These are phyloP conservation scores for Zizania latifolia DNA, from an alignment of 176 grass and related monocot genomes.

Conservation along the genomic window DNA sequence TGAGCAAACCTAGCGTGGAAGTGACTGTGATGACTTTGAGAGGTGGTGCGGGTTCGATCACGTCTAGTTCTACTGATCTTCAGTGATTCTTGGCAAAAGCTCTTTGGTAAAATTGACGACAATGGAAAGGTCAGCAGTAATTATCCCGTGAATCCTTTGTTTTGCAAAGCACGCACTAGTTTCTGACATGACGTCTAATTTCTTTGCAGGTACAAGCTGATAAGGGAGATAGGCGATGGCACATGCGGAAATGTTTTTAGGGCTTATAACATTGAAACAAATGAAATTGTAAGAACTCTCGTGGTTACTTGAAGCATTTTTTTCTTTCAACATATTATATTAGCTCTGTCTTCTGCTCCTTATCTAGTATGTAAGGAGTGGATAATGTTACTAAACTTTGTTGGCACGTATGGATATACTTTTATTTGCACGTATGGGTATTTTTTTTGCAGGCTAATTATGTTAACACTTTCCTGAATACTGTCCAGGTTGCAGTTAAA, in stretches of 20 bases:
- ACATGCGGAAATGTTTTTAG: constrained; percentile 89
- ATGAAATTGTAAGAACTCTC: constrained; percentile 49
- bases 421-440: background rate
- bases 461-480: background rate
- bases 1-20: constrained; percentile 1
- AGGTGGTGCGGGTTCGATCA: constrained; percentile 3
- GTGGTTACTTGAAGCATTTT: background rate
- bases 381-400: background rate
- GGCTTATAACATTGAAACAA: constrained; percentile 69
- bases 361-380: background rate
- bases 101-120: constrained; percentile 17
- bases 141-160: background rate
- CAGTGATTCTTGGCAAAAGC: constrained; percentile 31
- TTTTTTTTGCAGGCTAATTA: background rate
- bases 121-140: constrained; percentile 48
- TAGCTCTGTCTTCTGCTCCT: background rate
- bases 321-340: background rate
- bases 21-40: constrained; percentile 13
- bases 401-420: background rate
- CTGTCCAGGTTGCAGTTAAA: constrained; percentile 82
- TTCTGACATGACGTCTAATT: background rate
- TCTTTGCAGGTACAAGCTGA: constrained; percentile 61
- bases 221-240: constrained; percentile 87
- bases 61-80: constrained; percentile 20
- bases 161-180: background rate